Base-by-base conservation (phyloP, 169 alveolate species). In the Cryptosporidium ubiquitum region DNA sequence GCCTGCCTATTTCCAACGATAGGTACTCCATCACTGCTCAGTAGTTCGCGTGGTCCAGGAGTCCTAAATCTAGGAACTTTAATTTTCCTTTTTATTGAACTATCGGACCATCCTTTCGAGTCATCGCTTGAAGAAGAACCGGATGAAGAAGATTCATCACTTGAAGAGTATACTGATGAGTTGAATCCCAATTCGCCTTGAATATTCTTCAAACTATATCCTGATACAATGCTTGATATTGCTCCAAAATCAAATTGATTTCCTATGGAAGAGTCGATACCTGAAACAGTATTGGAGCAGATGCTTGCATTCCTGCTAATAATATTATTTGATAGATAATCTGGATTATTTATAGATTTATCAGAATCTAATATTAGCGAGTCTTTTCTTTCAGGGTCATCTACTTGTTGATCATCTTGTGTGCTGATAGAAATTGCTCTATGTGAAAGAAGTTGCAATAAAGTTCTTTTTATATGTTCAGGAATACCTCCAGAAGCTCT, bases 401-500 rank as follows among this genome's bases (percentile, higher is more conserved):
- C 69, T 35, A 16, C 42, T 55, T 73, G 70, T 37, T 35, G 35
- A 20, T 73, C 70, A 16, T 73, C 69, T 61, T 55, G 70, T 14
- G 47, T 55, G n/a, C 73, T n/a, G n/a, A 74, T 37, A 12, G 51
- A 33, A 57, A 92, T 84, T 26, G 91, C 85, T 20, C 70, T 86
- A 70, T 86, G 91, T 40, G 70, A 84, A 52, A 92, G 55, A 5
- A 92, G 61, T 57, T 86, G 92, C 57, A 84, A 86, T 40, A 92
- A 52, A 23, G 94, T 92, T 37, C 86, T 73, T 66, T 86, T 91
- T 1, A 92, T 91, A 70, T 89, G 92, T 44, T 92, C 91, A 0
- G 94, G 94, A 23, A 92, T 84, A 49, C 95, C 95, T 49, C 93
- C 93, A 44, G 94, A 91, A n/a, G 84, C 91, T 47, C 94, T 86